A percentile compares a stretch with the other conserved stretches of the same genome.
phyloP scores from a whole-genome alignment of 2,329 filamentous ascomycete genomes.

The Magnaporthales sp. region DNA sequence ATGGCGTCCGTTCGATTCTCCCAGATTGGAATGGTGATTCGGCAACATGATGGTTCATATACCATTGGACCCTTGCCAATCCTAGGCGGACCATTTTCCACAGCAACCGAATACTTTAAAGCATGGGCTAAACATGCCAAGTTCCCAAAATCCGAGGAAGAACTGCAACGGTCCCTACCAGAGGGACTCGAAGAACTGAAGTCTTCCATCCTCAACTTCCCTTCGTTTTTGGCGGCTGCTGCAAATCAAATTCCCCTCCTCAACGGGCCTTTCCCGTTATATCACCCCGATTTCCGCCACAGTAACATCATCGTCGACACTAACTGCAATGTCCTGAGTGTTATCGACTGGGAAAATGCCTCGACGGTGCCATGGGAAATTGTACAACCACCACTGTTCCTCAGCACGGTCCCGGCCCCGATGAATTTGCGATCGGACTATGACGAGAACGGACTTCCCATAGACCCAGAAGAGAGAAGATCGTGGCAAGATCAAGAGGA shows the following conservation, averaged over 20 bases:
- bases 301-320: slow-evolving; percentile 22
- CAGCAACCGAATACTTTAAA: slow-evolving; percentile 14
- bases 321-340: slow-evolving; percentile 14
- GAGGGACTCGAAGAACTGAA: slow-evolving; percentile 10
- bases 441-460: not conserved
- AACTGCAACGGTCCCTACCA: not conserved
- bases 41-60: not conserved
- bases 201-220: not conserved
- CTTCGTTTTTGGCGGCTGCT: not conserved
- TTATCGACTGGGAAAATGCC: slow-evolving; percentile 24
- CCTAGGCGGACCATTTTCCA: slow-evolving; percentile 13
- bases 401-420: slow-evolving; percentile 11
- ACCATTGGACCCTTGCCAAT: not conserved
- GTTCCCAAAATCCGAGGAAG: slow-evolving; percentile 13
- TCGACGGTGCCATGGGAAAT: slow-evolving; percentile 17
- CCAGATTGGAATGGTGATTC: not conserved
- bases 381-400: slow-evolving; percentile 13
- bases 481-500: not conserved
- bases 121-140: slow-evolving; percentile 14
- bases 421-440: not conserved
- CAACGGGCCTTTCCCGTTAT: slow-evolving; percentile 22
- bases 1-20: slow-evolving; percentile 1
- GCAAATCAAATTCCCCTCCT: slow-evolving; percentile 2
- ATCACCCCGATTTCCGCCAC: slow-evolving; percentile 21
- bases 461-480: not conserved